Evolutionary conservation across 176 grass and related monocot genomes (phyloP), one percentile per base, ranked within the genome.

Genomic region (Alloteropsis semialata): DNA sequence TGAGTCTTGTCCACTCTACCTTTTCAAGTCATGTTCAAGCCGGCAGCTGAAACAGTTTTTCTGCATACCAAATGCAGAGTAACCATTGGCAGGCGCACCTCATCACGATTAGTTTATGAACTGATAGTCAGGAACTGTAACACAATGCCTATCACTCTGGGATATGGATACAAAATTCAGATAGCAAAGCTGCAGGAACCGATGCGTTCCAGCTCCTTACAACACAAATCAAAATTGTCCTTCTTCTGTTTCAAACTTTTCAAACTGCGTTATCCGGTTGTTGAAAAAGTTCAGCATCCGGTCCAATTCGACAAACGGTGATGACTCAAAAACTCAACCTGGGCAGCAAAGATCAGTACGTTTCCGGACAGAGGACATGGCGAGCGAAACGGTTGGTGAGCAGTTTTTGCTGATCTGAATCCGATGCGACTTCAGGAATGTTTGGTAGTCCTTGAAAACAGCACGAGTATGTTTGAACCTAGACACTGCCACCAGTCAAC

Each of bases 391-490:
- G 22, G 75, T 70, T n/a, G 75, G 54, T 85, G 42, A 62, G 21
- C 22, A 84, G 22, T 55, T 63, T 45, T 30, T 65, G 58, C 71
- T 41, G 70, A 44, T 36, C n/a, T n/a, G 42, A 28, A 11, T n/a
- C n/a, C n/a, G n/a, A n/a, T 9, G 54, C 2, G 56, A 51, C 56
- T 51, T 12, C 6, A 62, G 22, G 63, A 37, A 25, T 27, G 66
- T 46, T 59, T 28, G 63, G 32, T 65, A 19, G 16, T 42, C 13
- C 78, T 36, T 25, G 22, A 54, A 71, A 58, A 48, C 41, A 41
- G 28, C 56, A 39, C 68, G n/a, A 8, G n/a, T 43, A 10, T 76
- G 50, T 81, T 16, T 81, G 59, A 86, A 64, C 9, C 44, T 33
- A 34, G 58, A 54, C 46, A 18, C 21, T 55, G 60, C 60, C 37